Evolutionary conservation across 2,329 filamentous ascomycete genomes (phyloP).

Genomic region (Volutella citrinella): DNA sequence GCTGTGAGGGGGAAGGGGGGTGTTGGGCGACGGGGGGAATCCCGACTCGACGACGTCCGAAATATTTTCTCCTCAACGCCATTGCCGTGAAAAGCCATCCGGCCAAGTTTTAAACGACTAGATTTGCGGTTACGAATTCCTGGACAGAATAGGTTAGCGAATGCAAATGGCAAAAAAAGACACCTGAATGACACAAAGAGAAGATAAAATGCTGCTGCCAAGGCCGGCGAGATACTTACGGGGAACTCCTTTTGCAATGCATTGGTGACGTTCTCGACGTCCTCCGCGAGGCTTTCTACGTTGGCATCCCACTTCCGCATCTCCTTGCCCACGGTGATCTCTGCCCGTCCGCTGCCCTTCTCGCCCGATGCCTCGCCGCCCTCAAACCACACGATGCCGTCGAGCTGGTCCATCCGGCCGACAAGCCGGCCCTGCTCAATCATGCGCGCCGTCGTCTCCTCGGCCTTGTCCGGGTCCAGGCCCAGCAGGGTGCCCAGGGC

Average conservation of each 20-base stretch:
- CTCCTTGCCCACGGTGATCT: conserved; percentile 63
- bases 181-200: neutral
- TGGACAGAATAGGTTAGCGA: conserved; percentile 24
- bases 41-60: too few species aligned
- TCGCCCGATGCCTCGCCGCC: conserved; percentile 66
- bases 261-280: conserved; percentile 83
- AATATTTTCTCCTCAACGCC: conserved; percentile 20
- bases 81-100: conserved; percentile 17
- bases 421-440: conserved; percentile 88
- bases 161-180: too few species aligned
- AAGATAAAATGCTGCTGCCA: neutral
- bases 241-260: conserved; percentile 79
- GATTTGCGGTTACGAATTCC: conserved; percentile 56
- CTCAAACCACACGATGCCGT: conserved; percentile 84
- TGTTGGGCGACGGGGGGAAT: too few species aligned
- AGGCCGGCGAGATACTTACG: conserved; percentile 33
- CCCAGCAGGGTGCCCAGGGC: conserved; percentile 75
- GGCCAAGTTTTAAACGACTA: conserved; percentile 34
- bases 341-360: conserved; percentile 64
- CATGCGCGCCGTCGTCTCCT: conserved; percentile 91
- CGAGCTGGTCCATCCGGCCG: conserved; percentile 92
- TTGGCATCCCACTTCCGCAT: conserved; percentile 86
- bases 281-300: conserved; percentile 81
- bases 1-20: too few species aligned
- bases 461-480: conserved; percentile 75